A percentile compares a stretch with the other conserved stretches of the same genome.
These are phyloP conservation scores for Nitzschia palea DNA, from an alignment of 108 stramenopile genomes.

Conservation along the genomic window DNA sequence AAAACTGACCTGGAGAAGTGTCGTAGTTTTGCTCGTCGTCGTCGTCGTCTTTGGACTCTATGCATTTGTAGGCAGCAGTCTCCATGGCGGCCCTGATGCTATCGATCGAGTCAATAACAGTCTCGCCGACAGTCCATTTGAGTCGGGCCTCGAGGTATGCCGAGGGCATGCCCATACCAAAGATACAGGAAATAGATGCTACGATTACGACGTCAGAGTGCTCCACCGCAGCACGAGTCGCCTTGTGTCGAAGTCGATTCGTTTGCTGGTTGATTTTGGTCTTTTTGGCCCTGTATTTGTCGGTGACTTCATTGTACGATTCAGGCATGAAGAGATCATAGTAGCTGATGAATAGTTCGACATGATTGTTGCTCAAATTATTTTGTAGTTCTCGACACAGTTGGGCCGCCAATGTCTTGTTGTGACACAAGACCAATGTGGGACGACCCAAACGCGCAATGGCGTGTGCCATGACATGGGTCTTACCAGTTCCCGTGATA, in stretches of 20 bases:
- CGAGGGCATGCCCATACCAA: conserved; percentile 77
- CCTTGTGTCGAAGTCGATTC: conserved; percentile 69
- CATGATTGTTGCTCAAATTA: conserved; percentile 52
- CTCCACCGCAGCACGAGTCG: conserved; percentile 64
- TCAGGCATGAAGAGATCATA: conserved; percentile 82
- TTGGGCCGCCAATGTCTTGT: conserved; percentile 84
- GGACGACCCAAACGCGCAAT: conserved; percentile 51
- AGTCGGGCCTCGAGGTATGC: conserved; percentile 60
- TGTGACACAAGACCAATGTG: conserved; percentile 78
- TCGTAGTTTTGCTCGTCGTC: conserved; percentile 5
- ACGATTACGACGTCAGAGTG: conserved; percentile 75
- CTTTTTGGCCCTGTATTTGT: conserved; percentile 73
- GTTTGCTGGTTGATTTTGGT: conserved; percentile 62
- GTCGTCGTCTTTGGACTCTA: not conserved
- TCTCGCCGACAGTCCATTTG: conserved; percentile 30
- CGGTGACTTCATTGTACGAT: conserved; percentile 50
- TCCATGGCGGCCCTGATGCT: conserved; percentile 19
- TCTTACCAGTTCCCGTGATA: conserved; percentile 71
- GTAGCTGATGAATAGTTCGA: conserved; percentile 74
- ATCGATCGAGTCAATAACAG: conserved; percentile 8
- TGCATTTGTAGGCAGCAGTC: conserved; percentile 6
- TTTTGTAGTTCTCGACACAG: conserved; percentile 67
- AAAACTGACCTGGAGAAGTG: conserved; percentile 41
- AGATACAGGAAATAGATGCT: conserved; percentile 77
- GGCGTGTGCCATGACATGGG: conserved; percentile 72